Base-by-base conservation (phyloP, 257 asterid genomes). In the Solanum raphanifolium region DNA sequence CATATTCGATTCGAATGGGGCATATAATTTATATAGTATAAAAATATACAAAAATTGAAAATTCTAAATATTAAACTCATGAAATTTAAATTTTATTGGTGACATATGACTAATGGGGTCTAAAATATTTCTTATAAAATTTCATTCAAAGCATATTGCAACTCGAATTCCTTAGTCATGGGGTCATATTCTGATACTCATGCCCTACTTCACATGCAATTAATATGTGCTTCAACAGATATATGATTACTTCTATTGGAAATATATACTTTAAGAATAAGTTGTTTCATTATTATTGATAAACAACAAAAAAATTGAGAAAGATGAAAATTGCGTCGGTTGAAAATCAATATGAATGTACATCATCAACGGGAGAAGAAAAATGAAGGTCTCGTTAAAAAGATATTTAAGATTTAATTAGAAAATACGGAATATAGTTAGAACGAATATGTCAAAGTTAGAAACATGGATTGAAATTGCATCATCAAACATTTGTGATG, bases 31-130 rank as follows among this genome's bases (percentile, higher is more conserved):
- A 55, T 55, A 55, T 8, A 55, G 9, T 6, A 2, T 55, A 7
- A 18, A 52, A 55, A 2, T 18, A 18, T 55, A 55, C 1, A 55
- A 55, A 18, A 18, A 55, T 6, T 2, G 2, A 55, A 18, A 55
- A 6, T 55, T 18, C 0, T 0, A 0, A 23, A 23, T 62, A 62
- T 23, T 60, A 1, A 62, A 23, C 6, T 21, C 0, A 23, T 62
- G 4, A 62, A 62, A 62, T 62, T n/a, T 62, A 62, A n/a, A 23
- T 62, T 62, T 5, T 4, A 62, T 62, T 62, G 7, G 0, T 62
- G 12, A 62, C 7, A 3, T 62, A 10, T 12, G 29, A 23, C 3
- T 23, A 5, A 9, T 62, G 5, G 6, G 71, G 7, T 10, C 3
- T 62, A 60, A 60, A 58, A 60, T 60, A 60, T 60, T 60, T 60